Base-by-base conservation (phyloP, 2,329 filamentous ascomycete species). In the Ophiosphaerella korrae region DNA sequence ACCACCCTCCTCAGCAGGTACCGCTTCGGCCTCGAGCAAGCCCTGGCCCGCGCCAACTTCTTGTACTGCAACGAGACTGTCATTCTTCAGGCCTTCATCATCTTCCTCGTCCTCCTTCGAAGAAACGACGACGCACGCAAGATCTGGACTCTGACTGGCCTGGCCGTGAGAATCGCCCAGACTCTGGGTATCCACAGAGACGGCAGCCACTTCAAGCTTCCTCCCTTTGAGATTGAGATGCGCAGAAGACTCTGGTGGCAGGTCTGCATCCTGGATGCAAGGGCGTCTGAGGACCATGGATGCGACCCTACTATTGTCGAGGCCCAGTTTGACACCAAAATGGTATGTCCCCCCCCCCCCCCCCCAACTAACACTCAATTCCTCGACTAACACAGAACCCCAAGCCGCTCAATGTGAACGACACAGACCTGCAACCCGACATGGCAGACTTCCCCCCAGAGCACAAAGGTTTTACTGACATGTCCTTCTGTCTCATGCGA, bases 21-120 rank as follows among this genome's bases (percentile, higher is more conserved):
- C 65, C 81, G 85, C 7, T 86, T 86, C 62, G 85, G 80, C 2
- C 72, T 84, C 2, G 85, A 88, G 62, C 85, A 88, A 63, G 83
- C 83, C 2, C 73, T 88, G 38, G 82, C 86, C 3, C 78, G 82
- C 42, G 85, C 85, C 7, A 82, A 85, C 54, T 81, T 88, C 43
- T 66, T 89, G 1, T 83, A 80, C 48, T 85, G 83, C 7, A 82
- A 85, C 50, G 86, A 85, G 62, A 74, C 84, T 16, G 74, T 85
- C 33, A 79, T 87, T 8, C 71, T 88, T 13, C 85, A 88, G 67
- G 83, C 85, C 0, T 81, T 86, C 33, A 75, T 84, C 8, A 73
- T 87, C 13, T 88, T 87, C 63, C 68, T 88, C 21, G 82, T 85
- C 37, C 75, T 82, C 67, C 72, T 78, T 56, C 78, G 83, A 12